Conservation (phyloP, 768 basidiomycete species). For the Pleurotus sapidus region DNA sequence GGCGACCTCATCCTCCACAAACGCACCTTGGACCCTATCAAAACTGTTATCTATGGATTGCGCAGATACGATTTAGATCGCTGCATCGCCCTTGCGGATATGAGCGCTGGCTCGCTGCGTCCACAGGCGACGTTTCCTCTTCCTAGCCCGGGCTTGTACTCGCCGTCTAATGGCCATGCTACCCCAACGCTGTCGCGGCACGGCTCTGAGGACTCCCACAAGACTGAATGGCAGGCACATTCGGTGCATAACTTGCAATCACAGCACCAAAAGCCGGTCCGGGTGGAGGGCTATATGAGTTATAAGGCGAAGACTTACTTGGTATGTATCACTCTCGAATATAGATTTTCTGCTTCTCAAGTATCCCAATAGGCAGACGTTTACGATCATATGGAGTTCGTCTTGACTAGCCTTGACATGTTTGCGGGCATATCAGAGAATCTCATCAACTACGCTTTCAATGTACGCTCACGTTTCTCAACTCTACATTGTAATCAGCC, state of each 20-base stretch:
- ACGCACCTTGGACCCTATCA: constrained; percentile 70
- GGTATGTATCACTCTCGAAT: constrained; percentile 27
- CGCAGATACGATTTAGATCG: constrained; percentile 70
- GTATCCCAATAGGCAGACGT: neutral
- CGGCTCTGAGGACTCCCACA: constrained; percentile 21
- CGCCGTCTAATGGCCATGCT: neutral
- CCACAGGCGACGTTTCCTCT: constrained; percentile 1
- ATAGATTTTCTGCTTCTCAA: neutral
- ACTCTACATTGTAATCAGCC: neutral
- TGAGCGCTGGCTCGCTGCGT: constrained; percentile 23
- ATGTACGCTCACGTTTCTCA: constrained; percentile 36
- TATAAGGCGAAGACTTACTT: constrained; percentile 69
- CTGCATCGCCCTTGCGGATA: constrained; percentile 53
- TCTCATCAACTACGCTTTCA: constrained; percentile 69
- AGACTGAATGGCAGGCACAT: constrained; percentile 3
- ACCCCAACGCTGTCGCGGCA: constrained; percentile 4
- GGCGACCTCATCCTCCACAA: constrained; percentile 75
- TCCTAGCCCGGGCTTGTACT: neutral
- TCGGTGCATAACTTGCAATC: too few species aligned
- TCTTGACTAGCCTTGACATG: constrained; percentile 63
- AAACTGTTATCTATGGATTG: constrained; percentile 64
- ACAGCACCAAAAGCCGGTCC: constrained; percentile 7
- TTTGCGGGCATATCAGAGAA: constrained; percentile 65
- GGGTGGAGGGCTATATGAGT: constrained; percentile 61
- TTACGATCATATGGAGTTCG: constrained; percentile 66